Evolutionary conservation across 2,329 filamentous ascomycete species (phyloP).

Genomic region (Trichoderma sp.): DNA sequence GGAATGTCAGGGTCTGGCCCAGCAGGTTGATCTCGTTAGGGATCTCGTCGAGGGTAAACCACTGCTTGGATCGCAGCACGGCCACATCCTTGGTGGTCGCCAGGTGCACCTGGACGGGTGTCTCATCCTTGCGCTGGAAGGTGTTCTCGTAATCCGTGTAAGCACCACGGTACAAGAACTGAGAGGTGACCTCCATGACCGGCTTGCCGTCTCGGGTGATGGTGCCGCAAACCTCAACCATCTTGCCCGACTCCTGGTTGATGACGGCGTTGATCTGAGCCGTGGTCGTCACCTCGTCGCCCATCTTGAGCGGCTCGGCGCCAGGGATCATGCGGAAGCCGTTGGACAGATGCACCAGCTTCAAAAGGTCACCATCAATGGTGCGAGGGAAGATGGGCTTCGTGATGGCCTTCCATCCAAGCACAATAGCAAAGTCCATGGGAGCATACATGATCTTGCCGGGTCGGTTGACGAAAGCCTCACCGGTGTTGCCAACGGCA

Average conservation of each 20-base stretch:
- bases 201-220: conserved; percentile 78
- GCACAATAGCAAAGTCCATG: conserved; percentile 99
- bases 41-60: conserved; percentile 79
- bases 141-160: conserved; percentile 97
- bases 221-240: conserved; percentile 99
- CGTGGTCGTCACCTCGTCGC: conserved; percentile 86
- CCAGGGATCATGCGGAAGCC: conserved; percentile 98
- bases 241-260: conserved; percentile 97
- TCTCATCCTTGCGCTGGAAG: conserved; percentile 96
- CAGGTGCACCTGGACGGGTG: conserved; percentile 88
- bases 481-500: conserved; percentile 94
- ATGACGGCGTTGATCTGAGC: conserved; percentile 96
- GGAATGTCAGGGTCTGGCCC: conserved; percentile 93
- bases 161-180: conserved; percentile 91
- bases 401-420: conserved; percentile 98
- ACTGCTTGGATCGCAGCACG: conserved; percentile 92
- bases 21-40: conserved; percentile 77
- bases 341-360: conserved; percentile 95
- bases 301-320: conserved; percentile 91
- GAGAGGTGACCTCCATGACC: conserved; percentile 98
- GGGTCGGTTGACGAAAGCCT: conserved; percentile 93
- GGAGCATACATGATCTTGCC: conserved; percentile 92
- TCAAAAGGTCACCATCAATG: conserved; percentile 93
- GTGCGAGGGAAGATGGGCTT: conserved; percentile 97
- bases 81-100: conserved; percentile 87